Evolutionary conservation across 2,329 filamentous ascomycete species (phyloP).

Genomic region (Epicoccum sorghinum): DNA sequence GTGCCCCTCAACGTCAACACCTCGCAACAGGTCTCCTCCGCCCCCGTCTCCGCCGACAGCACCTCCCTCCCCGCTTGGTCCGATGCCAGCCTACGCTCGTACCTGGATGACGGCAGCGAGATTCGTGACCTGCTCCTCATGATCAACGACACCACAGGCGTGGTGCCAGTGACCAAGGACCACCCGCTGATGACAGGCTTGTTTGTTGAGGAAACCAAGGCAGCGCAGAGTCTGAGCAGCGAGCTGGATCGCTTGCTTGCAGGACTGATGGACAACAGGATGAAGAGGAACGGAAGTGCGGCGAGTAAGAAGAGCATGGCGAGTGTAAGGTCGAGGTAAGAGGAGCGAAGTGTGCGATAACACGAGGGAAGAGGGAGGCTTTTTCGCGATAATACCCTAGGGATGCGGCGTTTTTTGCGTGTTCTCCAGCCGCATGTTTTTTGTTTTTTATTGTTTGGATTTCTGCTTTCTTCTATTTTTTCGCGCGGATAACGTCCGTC

Average conservation of each 20-base stretch:
- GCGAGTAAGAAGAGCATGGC: slow-evolving; percentile 10
- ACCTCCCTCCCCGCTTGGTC: slow-evolving; percentile 76
- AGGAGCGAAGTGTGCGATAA: background rate
- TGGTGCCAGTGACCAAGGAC: slow-evolving; percentile 78
- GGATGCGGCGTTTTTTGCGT: slow-evolving; percentile 2
- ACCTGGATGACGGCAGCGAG: slow-evolving; percentile 87
- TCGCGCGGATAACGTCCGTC: background rate
- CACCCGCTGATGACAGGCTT: slow-evolving; percentile 82
- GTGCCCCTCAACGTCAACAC: slow-evolving; percentile 24
- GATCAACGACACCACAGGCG: slow-evolving; percentile 88
- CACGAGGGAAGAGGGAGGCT: background rate
- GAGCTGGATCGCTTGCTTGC: slow-evolving; percentile 88
- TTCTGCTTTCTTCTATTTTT: background rate
- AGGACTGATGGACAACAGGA: slow-evolving; percentile 69
- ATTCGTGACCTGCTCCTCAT: slow-evolving; percentile 89
- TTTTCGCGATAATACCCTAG: slow-evolving; percentile 13
- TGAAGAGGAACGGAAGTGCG: slow-evolving; percentile 21
- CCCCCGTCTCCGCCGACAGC: slow-evolving; percentile 48
- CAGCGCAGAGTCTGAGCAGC: slow-evolving; percentile 84
- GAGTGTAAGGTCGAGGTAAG: background rate
- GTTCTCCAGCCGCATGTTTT: too few species aligned
- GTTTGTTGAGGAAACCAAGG: slow-evolving; percentile 86
- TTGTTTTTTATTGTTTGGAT: too few species aligned
- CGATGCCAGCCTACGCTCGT: slow-evolving; percentile 81
- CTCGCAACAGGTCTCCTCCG: slow-evolving; percentile 29